Percentiles rank a stretch among this genome's conserved stretches.
Evolutionary conservation across 2,329 filamentous ascomycete genomes (phyloP).

Genomic region (Periconia macrospinosa): DNA sequence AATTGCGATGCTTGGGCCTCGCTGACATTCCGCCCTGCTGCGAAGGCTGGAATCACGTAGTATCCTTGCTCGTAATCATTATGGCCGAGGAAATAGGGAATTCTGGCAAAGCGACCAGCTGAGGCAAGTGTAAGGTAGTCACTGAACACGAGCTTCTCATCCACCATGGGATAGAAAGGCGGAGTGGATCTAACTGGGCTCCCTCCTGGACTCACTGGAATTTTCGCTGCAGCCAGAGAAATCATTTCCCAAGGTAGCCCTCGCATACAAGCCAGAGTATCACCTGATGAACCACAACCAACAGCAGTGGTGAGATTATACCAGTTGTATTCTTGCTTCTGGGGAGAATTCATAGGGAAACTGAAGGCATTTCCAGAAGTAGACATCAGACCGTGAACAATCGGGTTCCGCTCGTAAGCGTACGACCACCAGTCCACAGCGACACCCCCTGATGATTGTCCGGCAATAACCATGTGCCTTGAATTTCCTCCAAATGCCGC

Average conservation of each 20-base stretch:
- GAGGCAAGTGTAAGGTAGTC: constrained; percentile 19
- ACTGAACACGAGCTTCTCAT: constrained; percentile 21
- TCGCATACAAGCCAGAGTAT: constrained; percentile 23
- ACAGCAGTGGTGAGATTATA: constrained; percentile 13
- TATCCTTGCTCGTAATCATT: constrained; percentile 24
- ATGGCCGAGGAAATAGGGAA: constrained; percentile 21
- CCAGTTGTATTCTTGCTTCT: constrained; percentile 19
- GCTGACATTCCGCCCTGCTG: constrained; percentile 19
- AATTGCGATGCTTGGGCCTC: constrained; percentile 12
- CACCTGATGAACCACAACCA: constrained; percentile 11
- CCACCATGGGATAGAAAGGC: constrained; percentile 19
- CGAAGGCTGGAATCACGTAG: constrained; percentile 21
- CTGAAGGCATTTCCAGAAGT: constrained; percentile 28
- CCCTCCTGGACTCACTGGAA: constrained; percentile 18
- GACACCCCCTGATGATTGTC: constrained; percentile 51
- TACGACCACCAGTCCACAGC: constrained; percentile 53
- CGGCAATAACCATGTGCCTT: constrained; percentile 48
- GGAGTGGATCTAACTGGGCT: constrained; percentile 18
- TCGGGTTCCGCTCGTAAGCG: constrained; percentile 50
- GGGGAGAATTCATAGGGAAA: constrained; percentile 17
- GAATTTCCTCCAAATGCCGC: constrained; percentile 54
- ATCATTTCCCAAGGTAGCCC: constrained; percentile 10
- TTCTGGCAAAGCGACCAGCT: constrained; percentile 12
- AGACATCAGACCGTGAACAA: constrained; percentile 50
- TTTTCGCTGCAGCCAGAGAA: constrained; percentile 10